Evolutionary conservation across 768 basidiomycete genomes (phyloP).

Genomic region (Collybia sordida): DNA sequence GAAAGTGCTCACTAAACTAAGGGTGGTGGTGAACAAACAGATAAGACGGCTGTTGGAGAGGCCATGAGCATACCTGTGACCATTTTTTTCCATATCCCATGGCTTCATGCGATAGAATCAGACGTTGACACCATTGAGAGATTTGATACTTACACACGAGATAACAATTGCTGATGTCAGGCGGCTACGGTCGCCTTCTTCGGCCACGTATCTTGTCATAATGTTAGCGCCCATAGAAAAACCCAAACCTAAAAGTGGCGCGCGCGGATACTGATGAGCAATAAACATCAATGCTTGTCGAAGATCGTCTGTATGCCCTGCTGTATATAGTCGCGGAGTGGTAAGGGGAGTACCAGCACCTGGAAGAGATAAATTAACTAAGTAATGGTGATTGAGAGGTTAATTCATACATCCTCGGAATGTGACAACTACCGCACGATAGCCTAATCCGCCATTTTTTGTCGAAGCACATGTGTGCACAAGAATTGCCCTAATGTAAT

Average conservation of each 20-base stretch:
- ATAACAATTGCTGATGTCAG: constrained; percentile 53
- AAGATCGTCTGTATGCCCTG: constrained; percentile 75
- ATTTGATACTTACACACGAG: constrained; percentile 50
- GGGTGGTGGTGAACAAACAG: neutral
- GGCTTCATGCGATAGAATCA: constrained; percentile 19
- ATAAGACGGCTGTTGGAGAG: neutral
- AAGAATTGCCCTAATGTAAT: constrained; percentile 71
- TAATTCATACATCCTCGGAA: constrained; percentile 66
- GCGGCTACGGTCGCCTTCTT: constrained; percentile 60
- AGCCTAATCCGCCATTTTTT: constrained; percentile 71
- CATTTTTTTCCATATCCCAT: constrained; percentile 33
- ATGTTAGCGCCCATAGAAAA: constrained; percentile 86
- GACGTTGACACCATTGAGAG: constrained; percentile 3
- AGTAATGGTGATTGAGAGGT: neutral
- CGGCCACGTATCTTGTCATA: constrained; percentile 71
- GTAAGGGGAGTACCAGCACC: constrained; percentile 75
- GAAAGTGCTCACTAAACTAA: constrained; percentile 43
- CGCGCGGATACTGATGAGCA: constrained; percentile 55
- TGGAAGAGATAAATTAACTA: constrained; percentile 21
- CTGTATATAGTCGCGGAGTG: constrained; percentile 67
- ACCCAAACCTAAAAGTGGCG: constrained; percentile 72
- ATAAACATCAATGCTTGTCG: constrained; percentile 69
- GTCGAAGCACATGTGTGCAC: constrained; percentile 58
- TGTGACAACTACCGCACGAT: constrained; percentile 75
- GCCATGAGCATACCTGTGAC: constrained; percentile 30